Evolutionary conservation across 1,284 basidiomycete genomes (phyloP).

Genomic region (Irpex sp.): DNA sequence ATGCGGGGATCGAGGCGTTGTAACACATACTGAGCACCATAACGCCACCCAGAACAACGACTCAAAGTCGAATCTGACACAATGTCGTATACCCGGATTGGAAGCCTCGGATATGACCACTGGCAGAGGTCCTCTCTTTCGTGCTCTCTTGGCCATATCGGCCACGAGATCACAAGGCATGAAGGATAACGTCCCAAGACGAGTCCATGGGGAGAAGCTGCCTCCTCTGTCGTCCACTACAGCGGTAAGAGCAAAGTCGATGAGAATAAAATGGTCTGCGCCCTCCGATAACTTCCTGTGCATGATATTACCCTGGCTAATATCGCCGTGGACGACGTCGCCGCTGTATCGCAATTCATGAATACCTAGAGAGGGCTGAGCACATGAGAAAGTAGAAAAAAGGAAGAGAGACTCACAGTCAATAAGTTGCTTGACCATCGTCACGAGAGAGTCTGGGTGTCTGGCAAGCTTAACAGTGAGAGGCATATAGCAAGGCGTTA

Average conservation of each 20-base stretch:
- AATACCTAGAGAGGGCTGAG: not conserved
- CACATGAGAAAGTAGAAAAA: not conserved
- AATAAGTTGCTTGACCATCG: not conserved
- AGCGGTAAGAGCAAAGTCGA: slow-evolving; percentile 10
- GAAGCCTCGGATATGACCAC: too few species aligned
- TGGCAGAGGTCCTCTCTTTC: not conserved
- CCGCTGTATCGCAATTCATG: not conserved
- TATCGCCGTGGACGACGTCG: not conserved
- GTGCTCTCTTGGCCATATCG: not conserved
- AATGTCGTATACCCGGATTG: not conserved
- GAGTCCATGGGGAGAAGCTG: slow-evolving; percentile 2
- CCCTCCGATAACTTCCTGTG: not conserved
- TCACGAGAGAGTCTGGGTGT: not conserved
- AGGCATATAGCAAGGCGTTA: not conserved
- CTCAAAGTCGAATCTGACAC: slow-evolving; percentile 13
- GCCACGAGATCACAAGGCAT: slow-evolving; percentile 9
- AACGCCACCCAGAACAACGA: slow-evolving; percentile 8
- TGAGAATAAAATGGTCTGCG: slow-evolving; percentile 7
- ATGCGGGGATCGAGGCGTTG: not conserved
- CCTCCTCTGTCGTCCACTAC: not conserved
- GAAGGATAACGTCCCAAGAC: slow-evolving; percentile 14
- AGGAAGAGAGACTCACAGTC: not conserved
- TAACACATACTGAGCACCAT: not conserved
- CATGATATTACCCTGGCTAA: slow-evolving; percentile 14
- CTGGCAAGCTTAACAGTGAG: not conserved